These are phyloP conservation scores for Trichoderma simmonsii DNA, from an alignment of 2,329 filamentous ascomycete species.

Conservation along the genomic window DNA sequence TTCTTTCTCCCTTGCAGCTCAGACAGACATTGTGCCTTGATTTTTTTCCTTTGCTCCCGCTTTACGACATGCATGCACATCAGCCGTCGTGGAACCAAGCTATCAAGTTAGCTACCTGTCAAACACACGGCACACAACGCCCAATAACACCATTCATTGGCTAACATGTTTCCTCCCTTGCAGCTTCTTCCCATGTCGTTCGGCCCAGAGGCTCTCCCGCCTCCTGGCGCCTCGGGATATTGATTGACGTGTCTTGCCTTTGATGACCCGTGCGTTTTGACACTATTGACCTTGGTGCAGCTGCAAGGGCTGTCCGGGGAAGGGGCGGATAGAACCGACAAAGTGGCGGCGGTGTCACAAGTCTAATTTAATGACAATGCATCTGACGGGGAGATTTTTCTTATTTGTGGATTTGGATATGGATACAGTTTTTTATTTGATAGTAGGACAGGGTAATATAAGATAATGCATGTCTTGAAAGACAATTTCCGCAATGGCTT, in stretches of 20 bases:
- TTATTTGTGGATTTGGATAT: background rate
- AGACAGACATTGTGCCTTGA: background rate
- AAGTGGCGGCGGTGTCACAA: background rate
- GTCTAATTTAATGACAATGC: background rate
- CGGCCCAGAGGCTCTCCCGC: constrained; percentile 57
- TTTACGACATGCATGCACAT: background rate
- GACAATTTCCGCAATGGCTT: constrained; percentile 8
- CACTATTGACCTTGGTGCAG: background rate
- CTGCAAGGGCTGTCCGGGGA: background rate
- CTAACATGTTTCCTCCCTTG: constrained; percentile 13
- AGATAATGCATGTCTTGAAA: constrained; percentile 12
- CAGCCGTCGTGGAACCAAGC: background rate
- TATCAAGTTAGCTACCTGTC: background rate
- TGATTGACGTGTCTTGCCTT: constrained; percentile 12
- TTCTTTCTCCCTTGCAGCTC: background rate
- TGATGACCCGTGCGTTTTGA: background rate
- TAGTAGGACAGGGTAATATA: background rate
- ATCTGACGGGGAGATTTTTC: background rate
- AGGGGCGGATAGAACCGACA: background rate
- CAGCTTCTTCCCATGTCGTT: constrained; percentile 68
- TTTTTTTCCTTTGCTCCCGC: background rate
- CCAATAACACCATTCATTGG: background rate
- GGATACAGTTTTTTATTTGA: background rate
- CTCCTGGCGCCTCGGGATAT: constrained; percentile 27
- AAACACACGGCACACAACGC: background rate